phyloP scores from a whole-genome alignment of 2,329 filamentous ascomycete genomes.

The Zelopaecilomyces penicillatus region DNA sequence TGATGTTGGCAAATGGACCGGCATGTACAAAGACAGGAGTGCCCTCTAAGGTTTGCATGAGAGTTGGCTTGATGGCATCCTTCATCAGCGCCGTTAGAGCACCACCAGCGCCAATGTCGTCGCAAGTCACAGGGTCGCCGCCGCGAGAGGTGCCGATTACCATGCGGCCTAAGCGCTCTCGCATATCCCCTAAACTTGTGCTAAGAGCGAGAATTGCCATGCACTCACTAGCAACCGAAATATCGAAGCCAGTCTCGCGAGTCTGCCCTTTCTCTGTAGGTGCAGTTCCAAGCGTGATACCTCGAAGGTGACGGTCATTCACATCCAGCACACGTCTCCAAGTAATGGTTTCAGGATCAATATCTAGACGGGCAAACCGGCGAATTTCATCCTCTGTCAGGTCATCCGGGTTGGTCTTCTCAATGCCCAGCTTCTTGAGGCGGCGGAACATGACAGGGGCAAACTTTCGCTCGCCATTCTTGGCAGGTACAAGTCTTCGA shows the following conservation, averaged over 20 bases:
- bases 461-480: conserved; percentile 85
- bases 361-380: conserved; percentile 87
- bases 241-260: conserved; percentile 90
- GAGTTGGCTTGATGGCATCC: conserved; percentile 96
- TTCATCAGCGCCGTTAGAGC: conserved; percentile 92
- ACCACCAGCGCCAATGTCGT: conserved; percentile 88
- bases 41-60: conserved; percentile 97
- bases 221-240: conserved; percentile 93
- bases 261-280: conserved; percentile 84
- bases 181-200: conserved; percentile 79
- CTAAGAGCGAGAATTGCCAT: conserved; percentile 97
- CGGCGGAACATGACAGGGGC: conserved; percentile 86
- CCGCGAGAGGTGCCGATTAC: conserved; percentile 79
- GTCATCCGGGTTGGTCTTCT: conserved; percentile 87
- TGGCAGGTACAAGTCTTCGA: conserved; percentile 76
- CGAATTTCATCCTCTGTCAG: conserved; percentile 82
- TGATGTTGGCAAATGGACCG: conserved; percentile 96
- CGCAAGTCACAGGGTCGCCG: conserved; percentile 89
- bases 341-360: conserved; percentile 93
- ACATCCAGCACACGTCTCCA: conserved; percentile 96
- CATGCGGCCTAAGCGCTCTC: conserved; percentile 90
- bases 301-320: conserved; percentile 88
- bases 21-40: conserved; percentile 97
- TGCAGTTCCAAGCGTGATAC: conserved; percentile 80
- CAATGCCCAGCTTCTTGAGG: conserved; percentile 89